These are phyloP conservation scores for Thyridium curvatum DNA, from an alignment of 2,329 filamentous ascomycete genomes.

Conservation along the genomic window DNA sequence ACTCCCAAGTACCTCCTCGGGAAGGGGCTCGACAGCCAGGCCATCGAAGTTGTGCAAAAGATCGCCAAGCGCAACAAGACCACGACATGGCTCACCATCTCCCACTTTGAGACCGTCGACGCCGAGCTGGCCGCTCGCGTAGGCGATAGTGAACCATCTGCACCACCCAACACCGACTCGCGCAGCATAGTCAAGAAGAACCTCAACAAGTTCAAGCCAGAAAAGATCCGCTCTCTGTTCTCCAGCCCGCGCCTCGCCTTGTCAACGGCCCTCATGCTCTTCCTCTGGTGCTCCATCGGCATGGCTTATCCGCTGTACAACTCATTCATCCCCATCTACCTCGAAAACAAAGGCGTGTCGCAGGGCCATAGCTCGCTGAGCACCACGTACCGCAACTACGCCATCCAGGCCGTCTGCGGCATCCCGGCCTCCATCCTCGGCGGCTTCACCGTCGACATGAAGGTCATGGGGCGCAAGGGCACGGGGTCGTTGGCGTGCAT, in stretches of 20 bases:
- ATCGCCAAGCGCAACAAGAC: constrained; percentile 21
- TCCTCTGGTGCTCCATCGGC: constrained; percentile 53
- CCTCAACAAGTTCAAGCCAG: constrained; percentile 43
- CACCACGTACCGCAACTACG: constrained; percentile 44
- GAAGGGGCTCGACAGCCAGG: constrained; percentile 29
- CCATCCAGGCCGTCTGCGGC: constrained; percentile 48
- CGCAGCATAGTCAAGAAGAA: constrained; percentile 30
- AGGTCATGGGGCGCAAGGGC: too few species aligned
- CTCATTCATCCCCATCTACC: constrained; percentile 28
- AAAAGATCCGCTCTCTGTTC: constrained; percentile 49
- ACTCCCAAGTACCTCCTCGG: constrained; percentile 32
- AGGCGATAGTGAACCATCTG: constrained; percentile 14
- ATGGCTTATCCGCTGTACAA: constrained; percentile 53
- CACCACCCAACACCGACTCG: constrained; percentile 2
- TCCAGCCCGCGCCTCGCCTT: constrained; percentile 43
- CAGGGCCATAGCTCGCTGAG: constrained; percentile 5
- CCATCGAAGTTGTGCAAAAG: constrained; percentile 32
- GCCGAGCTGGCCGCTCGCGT: constrained; percentile 1
- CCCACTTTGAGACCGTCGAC: constrained; percentile 12
- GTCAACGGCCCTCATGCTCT: constrained; percentile 45
- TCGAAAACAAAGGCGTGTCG: constrained; percentile 15
- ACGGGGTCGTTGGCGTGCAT: too few species aligned
- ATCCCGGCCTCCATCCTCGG: constrained; percentile 54
- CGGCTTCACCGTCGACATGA: constrained; percentile 45
- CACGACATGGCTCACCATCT: constrained; percentile 16